A percentile compares a stretch with the other conserved stretches of the same genome.
Evolutionary conservation across 257 asterid genomes (phyloP).

Genomic region (Solanum medicagineum): DNA sequence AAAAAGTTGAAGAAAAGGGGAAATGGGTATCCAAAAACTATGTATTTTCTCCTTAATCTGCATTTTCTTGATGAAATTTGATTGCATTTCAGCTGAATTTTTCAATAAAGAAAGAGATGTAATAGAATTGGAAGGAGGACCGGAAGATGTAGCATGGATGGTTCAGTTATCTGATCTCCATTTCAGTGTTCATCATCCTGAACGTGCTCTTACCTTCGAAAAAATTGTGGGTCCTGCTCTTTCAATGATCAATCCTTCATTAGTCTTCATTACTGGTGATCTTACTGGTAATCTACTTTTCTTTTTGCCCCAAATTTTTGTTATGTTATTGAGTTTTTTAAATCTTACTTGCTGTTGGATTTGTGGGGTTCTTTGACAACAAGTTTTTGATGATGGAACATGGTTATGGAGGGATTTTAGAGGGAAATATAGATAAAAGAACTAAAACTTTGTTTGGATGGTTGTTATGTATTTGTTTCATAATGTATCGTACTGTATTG

Average conservation of each 20-base stretch:
- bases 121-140: constrained; percentile 34
- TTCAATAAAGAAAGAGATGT: constrained; percentile 10
- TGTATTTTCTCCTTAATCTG: constrained; percentile 7
- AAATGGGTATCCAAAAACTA: constrained; percentile 11
- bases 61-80: constrained; percentile 7
- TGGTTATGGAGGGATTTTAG: background rate
- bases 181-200: constrained; percentile 87
- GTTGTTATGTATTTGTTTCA: too few relatives aligned
- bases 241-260: constrained; percentile 68
- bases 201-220: constrained; percentile 60
- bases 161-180: constrained; percentile 98
- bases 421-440: background rate
- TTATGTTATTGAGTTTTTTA: background rate
- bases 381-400: background rate
- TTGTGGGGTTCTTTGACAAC: background rate
- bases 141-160: constrained; percentile 86
- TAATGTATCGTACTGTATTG: too few relatives aligned
- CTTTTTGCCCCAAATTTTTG: background rate
- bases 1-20: background rate
- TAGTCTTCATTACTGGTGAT: constrained; percentile 95
- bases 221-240: constrained; percentile 58
- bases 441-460: too few relatives aligned
- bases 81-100: background rate
- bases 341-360: background rate
- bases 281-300: constrained; percentile 51